These are phyloP conservation scores for Globisporangium nagaii DNA, from an alignment of 352 stramenopile genomes.

Conservation along the genomic window DNA sequence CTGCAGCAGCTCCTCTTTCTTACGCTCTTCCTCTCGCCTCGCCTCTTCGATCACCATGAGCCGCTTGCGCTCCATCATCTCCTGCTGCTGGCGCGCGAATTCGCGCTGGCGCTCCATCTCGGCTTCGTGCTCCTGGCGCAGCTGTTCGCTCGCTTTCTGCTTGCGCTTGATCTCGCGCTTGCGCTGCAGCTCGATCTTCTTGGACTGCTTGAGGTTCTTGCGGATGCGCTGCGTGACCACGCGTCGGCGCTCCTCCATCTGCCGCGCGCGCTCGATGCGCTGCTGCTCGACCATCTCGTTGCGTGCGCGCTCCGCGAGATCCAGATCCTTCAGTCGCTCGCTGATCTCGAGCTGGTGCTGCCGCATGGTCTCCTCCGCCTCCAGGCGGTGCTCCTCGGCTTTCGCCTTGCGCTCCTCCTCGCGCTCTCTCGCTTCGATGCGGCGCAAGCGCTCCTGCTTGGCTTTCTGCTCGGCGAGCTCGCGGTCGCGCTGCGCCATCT, in stretches of 20 bases:
- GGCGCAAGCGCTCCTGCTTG: conserved; percentile 60
- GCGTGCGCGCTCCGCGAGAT: conserved; percentile 54
- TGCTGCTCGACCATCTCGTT: conserved; percentile 77
- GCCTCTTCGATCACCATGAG: conserved; percentile 65
- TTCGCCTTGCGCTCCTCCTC: conserved; percentile 75
- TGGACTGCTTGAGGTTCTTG: conserved; percentile 64
- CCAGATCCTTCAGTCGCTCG: conserved; percentile 47
- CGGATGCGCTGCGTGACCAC: conserved; percentile 58
- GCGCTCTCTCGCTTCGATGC: conserved; percentile 56
- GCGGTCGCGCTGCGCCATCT: conserved; percentile 68
- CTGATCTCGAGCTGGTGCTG: conserved; percentile 69
- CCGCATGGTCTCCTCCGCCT: conserved; percentile 47
- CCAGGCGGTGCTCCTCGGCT: conserved; percentile 58
- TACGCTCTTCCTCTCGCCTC: conserved; percentile 63
- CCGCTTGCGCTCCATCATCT: conserved; percentile 68
- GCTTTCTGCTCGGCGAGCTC: conserved; percentile 72
- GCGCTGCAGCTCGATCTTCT: conserved; percentile 52
- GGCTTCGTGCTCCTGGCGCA: conserved; percentile 54
- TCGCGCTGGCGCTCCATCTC: conserved; percentile 51
- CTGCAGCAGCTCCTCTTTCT: conserved; percentile 60
- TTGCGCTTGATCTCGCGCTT: conserved; percentile 64
- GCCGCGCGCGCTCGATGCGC: conserved; percentile 45
- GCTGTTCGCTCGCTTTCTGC: conserved; percentile 46
- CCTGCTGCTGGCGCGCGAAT: conserved; percentile 55
- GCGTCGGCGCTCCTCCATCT: conserved; percentile 59